A percentile compares a stretch with the other conserved stretches of the same genome.
phyloP scores from a whole-genome alignment of 306 rosid species.

The Prunus padus region DNA sequence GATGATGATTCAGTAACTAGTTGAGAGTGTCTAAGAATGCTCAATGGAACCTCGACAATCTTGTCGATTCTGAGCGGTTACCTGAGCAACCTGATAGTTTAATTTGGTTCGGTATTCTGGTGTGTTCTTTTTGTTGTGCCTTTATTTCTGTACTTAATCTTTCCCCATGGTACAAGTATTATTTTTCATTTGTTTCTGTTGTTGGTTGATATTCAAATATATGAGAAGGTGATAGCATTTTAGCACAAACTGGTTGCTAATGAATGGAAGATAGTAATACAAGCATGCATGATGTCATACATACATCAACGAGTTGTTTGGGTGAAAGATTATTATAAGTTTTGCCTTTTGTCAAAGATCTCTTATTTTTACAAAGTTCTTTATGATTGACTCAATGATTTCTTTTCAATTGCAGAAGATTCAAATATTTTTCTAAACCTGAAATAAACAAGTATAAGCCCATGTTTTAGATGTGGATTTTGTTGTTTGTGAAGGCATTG shows the following conservation, averaged over 20 bases:
- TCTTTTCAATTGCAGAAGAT: too few species aligned
- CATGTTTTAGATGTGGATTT: too few species aligned
- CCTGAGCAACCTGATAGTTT: conserved; percentile 37
- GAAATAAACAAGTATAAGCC: too few species aligned
- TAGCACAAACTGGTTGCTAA: background rate
- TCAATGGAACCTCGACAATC: conserved; percentile 32
- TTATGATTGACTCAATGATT: too few species aligned
- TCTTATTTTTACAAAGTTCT: too few species aligned
- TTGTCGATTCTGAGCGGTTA: conserved; percentile 52
- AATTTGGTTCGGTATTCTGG: background rate
- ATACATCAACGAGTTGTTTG: too few species aligned
- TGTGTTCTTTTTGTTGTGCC: background rate
- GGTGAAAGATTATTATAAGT: too few species aligned
- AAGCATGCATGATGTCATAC: too few species aligned
- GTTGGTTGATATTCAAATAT: background rate
- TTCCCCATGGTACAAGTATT: background rate
- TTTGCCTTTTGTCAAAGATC: too few species aligned
- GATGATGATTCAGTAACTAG: conserved; percentile 36
- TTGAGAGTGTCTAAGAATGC: conserved; percentile 36
- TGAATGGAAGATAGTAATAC: background rate
- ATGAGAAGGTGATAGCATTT: background rate
- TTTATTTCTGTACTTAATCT: background rate
- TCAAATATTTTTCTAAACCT: too few species aligned
- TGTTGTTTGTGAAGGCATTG: too few species aligned
- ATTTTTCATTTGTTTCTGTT: background rate